Percentiles rank a stretch among this genome's conserved stretches.
Evolutionary conservation across 2,329 filamentous ascomycete genomes (phyloP).

Genomic region (Orbilia blumenaviensis): DNA sequence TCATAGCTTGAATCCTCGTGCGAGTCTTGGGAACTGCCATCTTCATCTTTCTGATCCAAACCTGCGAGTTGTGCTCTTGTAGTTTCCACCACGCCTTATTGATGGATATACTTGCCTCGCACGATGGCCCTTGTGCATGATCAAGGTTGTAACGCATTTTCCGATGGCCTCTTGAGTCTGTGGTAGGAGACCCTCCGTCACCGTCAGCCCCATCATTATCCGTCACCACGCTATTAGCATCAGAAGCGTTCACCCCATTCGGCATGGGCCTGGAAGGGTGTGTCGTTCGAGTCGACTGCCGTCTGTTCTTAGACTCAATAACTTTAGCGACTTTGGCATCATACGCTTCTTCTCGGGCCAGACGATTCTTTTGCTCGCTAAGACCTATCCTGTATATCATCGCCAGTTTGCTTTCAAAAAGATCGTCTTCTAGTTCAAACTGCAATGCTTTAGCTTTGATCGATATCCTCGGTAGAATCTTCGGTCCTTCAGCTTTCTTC

Average conservation of each 20-base stretch:
- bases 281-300: conserved; percentile 50
- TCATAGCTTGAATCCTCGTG: conserved; percentile 78
- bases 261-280: conserved; percentile 33
- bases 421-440: conserved; percentile 93
- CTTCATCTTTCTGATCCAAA: conserved; percentile 86
- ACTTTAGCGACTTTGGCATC: conserved; percentile 85
- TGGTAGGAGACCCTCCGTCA: conserved; percentile 24
- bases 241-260: conserved; percentile 41
- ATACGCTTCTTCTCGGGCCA: conserved; percentile 91
- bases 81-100: conserved; percentile 79
- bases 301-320: conserved; percentile 73
- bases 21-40: conserved; percentile 65
- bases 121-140: conserved; percentile 75
- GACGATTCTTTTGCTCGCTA: conserved; percentile 85
- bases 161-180: conserved; percentile 53
- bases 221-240: conserved; percentile 29
- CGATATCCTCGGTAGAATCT: conserved; percentile 84
- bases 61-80: conserved; percentile 81
- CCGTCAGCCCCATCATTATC: conserved; percentile 22
- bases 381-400: conserved; percentile 91
- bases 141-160: conserved; percentile 79
- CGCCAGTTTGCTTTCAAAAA: conserved; percentile 96
- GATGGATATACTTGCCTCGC: conserved; percentile 75
- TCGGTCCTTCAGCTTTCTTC: conserved; percentile 85
- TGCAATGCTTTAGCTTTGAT: conserved; percentile 81